A percentile compares a stretch with the other conserved stretches of the same genome.
Conservation (phyloP, 345 rosid species). For the Populus nigra region DNA sequence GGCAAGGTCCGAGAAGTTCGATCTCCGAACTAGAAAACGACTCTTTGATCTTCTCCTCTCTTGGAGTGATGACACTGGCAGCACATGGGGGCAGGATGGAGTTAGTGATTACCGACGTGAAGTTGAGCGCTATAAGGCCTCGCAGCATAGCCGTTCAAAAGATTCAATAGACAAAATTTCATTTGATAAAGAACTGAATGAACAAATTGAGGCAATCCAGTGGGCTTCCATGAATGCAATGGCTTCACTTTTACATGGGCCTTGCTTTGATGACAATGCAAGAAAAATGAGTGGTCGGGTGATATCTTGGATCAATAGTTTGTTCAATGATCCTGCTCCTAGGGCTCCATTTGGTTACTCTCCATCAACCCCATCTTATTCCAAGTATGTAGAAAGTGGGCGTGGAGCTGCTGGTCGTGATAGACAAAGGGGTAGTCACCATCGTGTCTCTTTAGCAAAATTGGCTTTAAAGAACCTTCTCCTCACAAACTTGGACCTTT, state of each 20-base stretch:
- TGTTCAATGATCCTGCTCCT: slow-evolving; percentile 93
- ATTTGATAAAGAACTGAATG: slow-evolving; percentile 87
- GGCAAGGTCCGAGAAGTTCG: slow-evolving; percentile 87
- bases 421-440: slow-evolving; percentile 81
- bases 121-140: slow-evolving; percentile 91
- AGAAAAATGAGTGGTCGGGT: slow-evolving; percentile 98
- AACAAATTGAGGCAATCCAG: slow-evolving; percentile 91
- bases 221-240: slow-evolving; percentile 98
- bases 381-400: slow-evolving; percentile 76
- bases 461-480: slow-evolving; percentile 95
- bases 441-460: slow-evolving; percentile 87
- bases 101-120: slow-evolving; percentile 91
- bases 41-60: slow-evolving; percentile 86
- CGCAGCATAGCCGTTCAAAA: slow-evolving; percentile 86
- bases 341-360: slow-evolving; percentile 95
- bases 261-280: slow-evolving; percentile 97
- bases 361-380: slow-evolving; percentile 93
- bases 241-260: slow-evolving; percentile 94
- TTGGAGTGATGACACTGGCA: slow-evolving; percentile 86
- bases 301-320: slow-evolving; percentile 93
- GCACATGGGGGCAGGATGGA: slow-evolving; percentile 83
- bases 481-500: slow-evolving; percentile 90
- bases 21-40: slow-evolving; percentile 79
- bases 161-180: slow-evolving; percentile 90
- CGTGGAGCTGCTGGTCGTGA: slow-evolving; percentile 86